phyloP scores from a whole-genome alignment of 2,329 filamentous ascomycete species.

The Botryotinia narcissicola region DNA sequence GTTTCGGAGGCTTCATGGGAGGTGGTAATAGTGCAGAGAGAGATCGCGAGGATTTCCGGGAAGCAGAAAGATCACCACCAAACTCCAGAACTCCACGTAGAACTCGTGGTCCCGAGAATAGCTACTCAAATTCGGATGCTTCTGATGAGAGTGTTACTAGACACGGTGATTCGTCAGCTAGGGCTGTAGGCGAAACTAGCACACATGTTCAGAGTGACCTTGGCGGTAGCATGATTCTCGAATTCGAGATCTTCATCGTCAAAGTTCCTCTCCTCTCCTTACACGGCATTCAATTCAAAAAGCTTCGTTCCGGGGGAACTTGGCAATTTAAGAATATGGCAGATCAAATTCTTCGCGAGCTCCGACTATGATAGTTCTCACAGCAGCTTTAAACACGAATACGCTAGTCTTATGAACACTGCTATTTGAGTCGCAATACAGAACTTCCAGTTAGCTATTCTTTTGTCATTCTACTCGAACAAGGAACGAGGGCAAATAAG shows the following conservation, averaged over 20 bases:
- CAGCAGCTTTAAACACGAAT: background rate
- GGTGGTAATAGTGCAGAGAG: constrained; percentile 51
- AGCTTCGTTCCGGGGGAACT: constrained; percentile 79
- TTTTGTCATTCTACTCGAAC: background rate
- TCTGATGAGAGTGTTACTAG: constrained; percentile 72
- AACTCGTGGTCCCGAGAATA: constrained; percentile 53
- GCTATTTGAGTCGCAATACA: constrained; percentile 6
- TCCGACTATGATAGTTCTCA: constrained; percentile 54
- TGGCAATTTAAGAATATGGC: constrained; percentile 99
- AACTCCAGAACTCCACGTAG: constrained; percentile 48
- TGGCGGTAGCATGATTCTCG: constrained; percentile 76
- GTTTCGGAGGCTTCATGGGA: constrained; percentile 69
- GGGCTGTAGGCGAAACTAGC: constrained; percentile 79
- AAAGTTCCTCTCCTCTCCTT: constrained; percentile 91
- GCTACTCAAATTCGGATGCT: constrained; percentile 82
- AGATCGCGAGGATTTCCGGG: constrained; percentile 69
- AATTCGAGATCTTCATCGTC: constrained; percentile 96
- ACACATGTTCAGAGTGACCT: constrained; percentile 90
- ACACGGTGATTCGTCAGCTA: constrained; percentile 50
- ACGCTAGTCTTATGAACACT: background rate
- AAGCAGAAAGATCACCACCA: constrained; percentile 52
- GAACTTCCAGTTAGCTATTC: background rate
- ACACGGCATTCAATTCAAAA: constrained; percentile 98
- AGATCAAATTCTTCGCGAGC: constrained; percentile 84
- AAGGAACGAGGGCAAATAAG: background rate